Percentiles rank a stretch among this genome's conserved stretches.
Evolutionary conservation across 1,139 yeast species (phyloP).

Genomic region (Blastobotrys indianensis): DNA sequence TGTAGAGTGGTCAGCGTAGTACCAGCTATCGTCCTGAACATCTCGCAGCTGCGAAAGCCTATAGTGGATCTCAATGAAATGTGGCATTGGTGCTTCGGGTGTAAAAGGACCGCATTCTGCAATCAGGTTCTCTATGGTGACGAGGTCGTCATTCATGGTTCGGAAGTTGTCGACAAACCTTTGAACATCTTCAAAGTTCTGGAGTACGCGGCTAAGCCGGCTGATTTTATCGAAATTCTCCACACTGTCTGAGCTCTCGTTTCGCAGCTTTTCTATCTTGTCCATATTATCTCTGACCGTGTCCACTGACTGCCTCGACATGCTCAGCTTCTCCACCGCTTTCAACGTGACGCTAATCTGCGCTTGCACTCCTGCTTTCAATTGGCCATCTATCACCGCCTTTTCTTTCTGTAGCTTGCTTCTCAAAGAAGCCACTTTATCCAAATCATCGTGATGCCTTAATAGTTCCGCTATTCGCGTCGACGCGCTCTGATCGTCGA

Average conservation of each 20-base stretch:
- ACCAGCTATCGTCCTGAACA: constrained; percentile 65
- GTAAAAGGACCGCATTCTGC: constrained; percentile 48
- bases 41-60: constrained; percentile 66
- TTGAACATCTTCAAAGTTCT: constrained; percentile 65
- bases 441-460: constrained; percentile 40
- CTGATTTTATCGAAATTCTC: constrained; percentile 55
- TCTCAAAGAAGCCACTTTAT: constrained; percentile 48
- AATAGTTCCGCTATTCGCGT: constrained; percentile 29
- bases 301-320: constrained; percentile 28
- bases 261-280: constrained; percentile 26
- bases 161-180: constrained; percentile 59
- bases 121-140: constrained; percentile 48
- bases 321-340: constrained; percentile 31
- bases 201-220: constrained; percentile 58
- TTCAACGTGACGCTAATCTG: constrained; percentile 51
- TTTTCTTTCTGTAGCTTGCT: constrained; percentile 65
- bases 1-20: constrained; percentile 48
- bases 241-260: constrained; percentile 32
- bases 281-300: constrained; percentile 29
- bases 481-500: constrained; percentile 14
- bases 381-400: constrained; percentile 63
- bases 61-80: constrained; percentile 62
- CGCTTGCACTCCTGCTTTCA: constrained; percentile 55
- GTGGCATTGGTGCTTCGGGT: constrained; percentile 53
- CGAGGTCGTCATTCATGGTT: constrained; percentile 48